Evolutionary conservation across 345 rosid genomes (phyloP).

Genomic region (Eucalyptus marginata): DNA sequence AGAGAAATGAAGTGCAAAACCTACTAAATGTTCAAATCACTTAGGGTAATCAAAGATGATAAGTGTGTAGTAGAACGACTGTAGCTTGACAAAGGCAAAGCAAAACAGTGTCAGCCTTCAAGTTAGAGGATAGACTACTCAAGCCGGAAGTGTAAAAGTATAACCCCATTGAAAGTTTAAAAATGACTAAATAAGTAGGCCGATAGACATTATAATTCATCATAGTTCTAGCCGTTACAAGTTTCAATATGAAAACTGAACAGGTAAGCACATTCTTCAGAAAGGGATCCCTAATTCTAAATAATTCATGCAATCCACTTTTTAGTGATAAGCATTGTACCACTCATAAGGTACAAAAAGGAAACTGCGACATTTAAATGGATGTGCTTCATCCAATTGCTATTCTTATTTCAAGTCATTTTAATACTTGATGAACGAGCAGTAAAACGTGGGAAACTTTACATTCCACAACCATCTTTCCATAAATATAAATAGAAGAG

Average conservation of each 20-base stretch:
- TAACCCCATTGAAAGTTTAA: background rate
- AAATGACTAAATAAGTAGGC: background rate
- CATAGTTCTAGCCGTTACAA: background rate
- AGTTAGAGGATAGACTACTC: background rate
- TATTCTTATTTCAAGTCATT: too few relatives aligned
- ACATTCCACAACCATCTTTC: too few relatives aligned
- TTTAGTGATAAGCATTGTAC: too few relatives aligned
- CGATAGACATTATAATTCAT: background rate
- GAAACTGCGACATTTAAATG: too few relatives aligned
- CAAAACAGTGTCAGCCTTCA: background rate
- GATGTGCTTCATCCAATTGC: too few relatives aligned
- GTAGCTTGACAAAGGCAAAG: background rate
- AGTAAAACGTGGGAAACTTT: too few relatives aligned
- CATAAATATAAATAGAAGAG: too few relatives aligned
- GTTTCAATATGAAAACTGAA: background rate
- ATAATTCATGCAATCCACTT: too few relatives aligned
- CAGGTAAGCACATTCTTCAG: background rate
- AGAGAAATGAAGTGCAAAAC: background rate
- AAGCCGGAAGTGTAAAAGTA: background rate
- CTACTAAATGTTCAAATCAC: background rate
- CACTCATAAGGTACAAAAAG: too few relatives aligned
- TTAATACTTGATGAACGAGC: too few relatives aligned
- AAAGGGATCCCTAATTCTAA: too few relatives aligned
- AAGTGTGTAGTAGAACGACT: background rate
- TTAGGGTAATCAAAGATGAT: background rate